These are phyloP conservation scores for Fomitopsis serialis DNA, from an alignment of 768 basidiomycete species.

Conservation along the genomic window DNA sequence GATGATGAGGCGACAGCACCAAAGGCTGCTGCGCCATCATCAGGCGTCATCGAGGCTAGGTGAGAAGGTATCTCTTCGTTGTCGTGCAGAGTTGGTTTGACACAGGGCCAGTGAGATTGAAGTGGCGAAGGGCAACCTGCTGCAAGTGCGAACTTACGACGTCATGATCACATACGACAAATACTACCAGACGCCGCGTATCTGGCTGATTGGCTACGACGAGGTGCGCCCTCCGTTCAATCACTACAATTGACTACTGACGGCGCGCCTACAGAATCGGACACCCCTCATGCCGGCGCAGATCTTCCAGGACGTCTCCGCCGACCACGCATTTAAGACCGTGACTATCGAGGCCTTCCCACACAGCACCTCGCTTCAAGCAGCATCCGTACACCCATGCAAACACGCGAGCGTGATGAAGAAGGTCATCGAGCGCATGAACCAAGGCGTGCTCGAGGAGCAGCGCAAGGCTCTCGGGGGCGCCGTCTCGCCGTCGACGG, in stretches of 20 bases:
- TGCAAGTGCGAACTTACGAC: slow-evolving; percentile 97
- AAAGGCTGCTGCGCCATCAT: slow-evolving; percentile 30
- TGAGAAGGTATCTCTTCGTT: slow-evolving; percentile 22
- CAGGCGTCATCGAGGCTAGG: slow-evolving; percentile 43
- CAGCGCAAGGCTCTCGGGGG: slow-evolving; percentile 47
- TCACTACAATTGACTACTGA: neutral
- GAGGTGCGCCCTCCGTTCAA: slow-evolving; percentile 50
- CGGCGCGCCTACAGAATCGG: slow-evolving; percentile 54
- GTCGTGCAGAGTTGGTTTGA: slow-evolving; percentile 1
- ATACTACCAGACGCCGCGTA: slow-evolving; percentile 97
- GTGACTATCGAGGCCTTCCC: slow-evolving; percentile 98
- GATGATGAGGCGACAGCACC: slow-evolving; percentile 79
- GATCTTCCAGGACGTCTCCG: slow-evolving; percentile 95
- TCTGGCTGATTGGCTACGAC: slow-evolving; percentile 97
- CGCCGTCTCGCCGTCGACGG: slow-evolving; percentile 18
- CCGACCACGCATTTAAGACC: slow-evolving; percentile 97
- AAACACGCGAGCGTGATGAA: slow-evolving; percentile 99
- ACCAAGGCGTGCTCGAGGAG: slow-evolving; percentile 77
- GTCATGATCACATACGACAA: slow-evolving; percentile 99
- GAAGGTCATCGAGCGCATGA: slow-evolving; percentile 99
- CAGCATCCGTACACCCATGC: slow-evolving; percentile 96
- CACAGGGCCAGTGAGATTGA: slow-evolving; percentile 47
- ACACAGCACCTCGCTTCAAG: slow-evolving; percentile 79
- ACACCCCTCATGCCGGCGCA: slow-evolving; percentile 82
- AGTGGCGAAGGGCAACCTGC: slow-evolving; percentile 71